A percentile compares a stretch with the other conserved stretches of the same genome.
Evolutionary conservation across 139 green algal species (phyloP).

Genomic region (Tetradesmus obliquus): DNA sequence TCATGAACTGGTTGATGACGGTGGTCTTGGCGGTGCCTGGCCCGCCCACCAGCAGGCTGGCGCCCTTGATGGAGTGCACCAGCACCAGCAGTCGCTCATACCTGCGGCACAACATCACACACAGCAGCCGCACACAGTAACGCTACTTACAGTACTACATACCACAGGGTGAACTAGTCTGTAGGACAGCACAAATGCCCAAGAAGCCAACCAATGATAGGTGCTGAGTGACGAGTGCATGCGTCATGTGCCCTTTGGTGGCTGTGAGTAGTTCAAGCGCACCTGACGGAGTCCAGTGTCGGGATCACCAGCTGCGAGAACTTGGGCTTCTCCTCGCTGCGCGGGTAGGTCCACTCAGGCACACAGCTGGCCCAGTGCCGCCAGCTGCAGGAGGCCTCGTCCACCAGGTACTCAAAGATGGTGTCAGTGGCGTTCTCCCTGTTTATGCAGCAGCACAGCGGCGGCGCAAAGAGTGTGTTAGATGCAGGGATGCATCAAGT

Average conservation of each 20-base stretch:
- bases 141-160: neutral
- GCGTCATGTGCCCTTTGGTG: neutral
- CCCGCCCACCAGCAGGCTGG: constrained; percentile 85
- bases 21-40: constrained; percentile 95
- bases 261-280: neutral
- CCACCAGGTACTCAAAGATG: constrained; percentile 91
- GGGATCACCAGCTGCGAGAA: constrained; percentile 93
- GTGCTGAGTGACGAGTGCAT: neutral
- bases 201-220: neutral
- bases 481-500: neutral
- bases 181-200: neutral
- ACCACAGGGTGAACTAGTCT: neutral
- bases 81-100: constrained; percentile 89
- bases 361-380: constrained; percentile 85
- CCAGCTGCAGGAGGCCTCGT: constrained; percentile 73
- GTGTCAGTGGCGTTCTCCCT: constrained; percentile 72
- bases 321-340: constrained; percentile 84
- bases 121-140: neutral
- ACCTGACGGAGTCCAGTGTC: constrained; percentile 88
- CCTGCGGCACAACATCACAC: neutral
- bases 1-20: constrained; percentile 89
- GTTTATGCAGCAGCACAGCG: constrained; percentile 6
- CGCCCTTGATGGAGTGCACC: constrained; percentile 74
- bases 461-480: neutral
- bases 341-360: constrained; percentile 87